Percentiles rank a stretch among this genome's conserved stretches.
Evolutionary conservation across 768 basidiomycete genomes (phyloP).

Genomic region (Fomitopsis serialis): DNA sequence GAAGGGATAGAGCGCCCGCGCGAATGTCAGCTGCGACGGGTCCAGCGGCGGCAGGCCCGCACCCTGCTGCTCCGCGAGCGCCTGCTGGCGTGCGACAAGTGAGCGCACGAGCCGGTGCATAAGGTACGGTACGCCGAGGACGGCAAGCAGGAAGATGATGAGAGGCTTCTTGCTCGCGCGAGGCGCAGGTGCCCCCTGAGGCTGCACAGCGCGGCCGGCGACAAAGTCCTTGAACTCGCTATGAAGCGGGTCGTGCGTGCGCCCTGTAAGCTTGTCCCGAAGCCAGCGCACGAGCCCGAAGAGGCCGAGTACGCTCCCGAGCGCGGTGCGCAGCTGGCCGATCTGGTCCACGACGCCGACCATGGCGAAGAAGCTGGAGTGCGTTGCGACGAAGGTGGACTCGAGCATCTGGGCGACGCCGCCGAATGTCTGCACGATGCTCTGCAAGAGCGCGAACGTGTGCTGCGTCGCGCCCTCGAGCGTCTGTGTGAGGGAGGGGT

Average conservation of each 20-base stretch:
- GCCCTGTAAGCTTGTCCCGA: slow-evolving; percentile 51
- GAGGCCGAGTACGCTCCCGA: slow-evolving; percentile 89
- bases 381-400: slow-evolving; percentile 95
- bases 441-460: slow-evolving; percentile 90
- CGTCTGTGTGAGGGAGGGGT: slow-evolving; percentile 75
- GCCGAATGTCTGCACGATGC: slow-evolving; percentile 91
- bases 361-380: slow-evolving; percentile 94
- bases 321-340: slow-evolving; percentile 82
- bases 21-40: slow-evolving; percentile 79
- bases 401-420: slow-evolving; percentile 98
- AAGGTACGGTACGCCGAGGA: slow-evolving; percentile 88
- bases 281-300: slow-evolving; percentile 90
- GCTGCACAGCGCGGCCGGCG: slow-evolving; percentile 54
- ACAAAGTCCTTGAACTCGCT: slow-evolving; percentile 77
- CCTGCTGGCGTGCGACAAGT: slow-evolving; percentile 55
- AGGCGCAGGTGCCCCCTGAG: slow-evolving; percentile 37
- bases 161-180: slow-evolving; percentile 86
- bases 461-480: slow-evolving; percentile 87
- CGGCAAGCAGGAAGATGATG: slow-evolving; percentile 87
- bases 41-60: slow-evolving; percentile 56
- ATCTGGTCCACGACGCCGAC: slow-evolving; percentile 96
- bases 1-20: slow-evolving; percentile 77
- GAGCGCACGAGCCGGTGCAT: slow-evolving; percentile 87
- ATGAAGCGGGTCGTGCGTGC: slow-evolving; percentile 36
- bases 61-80: slow-evolving; percentile 30